Conservation (phyloP, 1,139 yeast species). For the Zygosaccharomyces sapae region DNA sequence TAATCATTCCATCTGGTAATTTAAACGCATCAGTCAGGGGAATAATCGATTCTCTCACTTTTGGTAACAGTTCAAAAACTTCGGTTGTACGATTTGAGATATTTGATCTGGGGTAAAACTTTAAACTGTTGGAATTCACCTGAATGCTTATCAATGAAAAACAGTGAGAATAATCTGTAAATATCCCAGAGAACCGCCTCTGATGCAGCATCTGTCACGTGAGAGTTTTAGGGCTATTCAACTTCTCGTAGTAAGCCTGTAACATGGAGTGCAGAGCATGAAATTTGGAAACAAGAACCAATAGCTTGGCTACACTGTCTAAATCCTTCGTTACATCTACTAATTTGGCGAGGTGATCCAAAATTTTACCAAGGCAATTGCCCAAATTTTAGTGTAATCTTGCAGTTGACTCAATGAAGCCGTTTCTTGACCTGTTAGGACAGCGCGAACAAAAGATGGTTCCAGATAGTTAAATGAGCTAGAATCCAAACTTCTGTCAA, state of each 20-base stretch:
- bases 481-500: constrained; percentile 40
- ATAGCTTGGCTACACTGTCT: constrained; percentile 57
- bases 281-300: constrained; percentile 57
- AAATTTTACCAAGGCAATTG: constrained; percentile 46
- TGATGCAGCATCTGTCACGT: constrained; percentile 32
- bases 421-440: constrained; percentile 31
- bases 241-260: constrained; percentile 33
- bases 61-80: constrained; percentile 45
- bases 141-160: constrained; percentile 70
- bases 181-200: constrained; percentile 45
- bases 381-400: constrained; percentile 43
- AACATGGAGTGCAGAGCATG: constrained; percentile 54
- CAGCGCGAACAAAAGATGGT: constrained; percentile 28
- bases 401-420: constrained; percentile 38
- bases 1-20: constrained; percentile 77
- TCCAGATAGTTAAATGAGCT: constrained; percentile 43
- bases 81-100: constrained; percentile 43
- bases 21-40: constrained; percentile 88
- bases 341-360: constrained; percentile 45
- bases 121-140: constrained; percentile 70
- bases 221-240: constrained; percentile 25
- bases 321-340: constrained; percentile 46
- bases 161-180: constrained; percentile 60
- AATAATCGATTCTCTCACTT: constrained; percentile 66
- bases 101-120: constrained; percentile 49